Base-by-base conservation (phyloP, 148 eudicot genomes). In the Spergularia marina region DNA sequence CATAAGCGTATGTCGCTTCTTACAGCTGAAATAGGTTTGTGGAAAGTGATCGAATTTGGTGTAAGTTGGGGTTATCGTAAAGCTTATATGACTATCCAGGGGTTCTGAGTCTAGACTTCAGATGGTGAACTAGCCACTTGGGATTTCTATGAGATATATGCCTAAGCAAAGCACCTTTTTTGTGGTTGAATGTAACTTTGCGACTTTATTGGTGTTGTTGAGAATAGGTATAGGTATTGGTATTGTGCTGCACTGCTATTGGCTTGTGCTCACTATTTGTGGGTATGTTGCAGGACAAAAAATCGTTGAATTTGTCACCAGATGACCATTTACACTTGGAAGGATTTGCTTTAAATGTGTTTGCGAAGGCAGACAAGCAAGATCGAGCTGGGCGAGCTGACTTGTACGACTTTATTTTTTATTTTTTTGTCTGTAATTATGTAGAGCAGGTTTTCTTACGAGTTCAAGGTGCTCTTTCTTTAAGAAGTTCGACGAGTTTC, bases 361-460 rank as follows among this genome's bases (percentile, higher is more conserved):
- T 94, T 76, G 82, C 88, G 1, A 94, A 90, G 84, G 97, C 98
- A 71, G 97, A 94, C 84, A 94, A 94, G 87, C 98, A 94, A 85
- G 97, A 94, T 81, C 84, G 98, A 60, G 98, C 95, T 34, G 98
- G 97, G n/a, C 88, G 91, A 80, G 90, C 95, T 71, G 93, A 91
- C 83, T 66, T 91, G 98, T 94, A 90, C 62, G 89, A 53, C 66
- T 62, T 18, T 52, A 70, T 61, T 53, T 70, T 21, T 23, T n/a
- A n/a, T n/a, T 23, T 74, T 47, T 21, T 5, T 17, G 25, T 75
- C 59, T 16, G 36, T 65, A 0, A 15, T 14, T 23, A 13, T 74
- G 17, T 62, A 47, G 55, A 39, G 1, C 18, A 36, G 25, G 54
- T 67, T 47, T 51, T 9, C 41, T 30, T 17, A 41, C 1, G 25